Conservation (phyloP, 2,329 filamentous ascomycete genomes). For the Pseudogymnoascus sp. region DNA sequence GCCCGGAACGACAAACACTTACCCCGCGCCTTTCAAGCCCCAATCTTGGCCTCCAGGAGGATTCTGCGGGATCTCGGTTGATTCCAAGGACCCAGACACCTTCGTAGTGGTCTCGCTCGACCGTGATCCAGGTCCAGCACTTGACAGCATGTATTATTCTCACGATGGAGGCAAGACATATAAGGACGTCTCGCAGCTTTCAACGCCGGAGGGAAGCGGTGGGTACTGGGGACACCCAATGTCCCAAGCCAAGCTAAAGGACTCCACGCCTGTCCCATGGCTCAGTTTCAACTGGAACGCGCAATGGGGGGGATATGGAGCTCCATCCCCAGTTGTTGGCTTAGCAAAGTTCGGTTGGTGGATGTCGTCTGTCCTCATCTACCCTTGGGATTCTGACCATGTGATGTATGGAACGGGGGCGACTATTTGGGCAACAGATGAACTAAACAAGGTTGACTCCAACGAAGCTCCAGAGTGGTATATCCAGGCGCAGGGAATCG, state of each 20-base stretch:
- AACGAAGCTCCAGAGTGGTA: slow-evolving; percentile 13
- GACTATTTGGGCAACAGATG: background rate
- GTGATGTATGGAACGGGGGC: background rate
- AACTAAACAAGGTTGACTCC: slow-evolving; percentile 10
- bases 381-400: background rate
- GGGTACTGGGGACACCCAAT: slow-evolving; percentile 16
- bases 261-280: slow-evolving; percentile 15
- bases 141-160: slow-evolving; percentile 15
- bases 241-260: slow-evolving; percentile 14
- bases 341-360: slow-evolving; percentile 6
- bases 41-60: slow-evolving; percentile 15
- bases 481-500: slow-evolving; percentile 21
- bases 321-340: slow-evolving; percentile 17
- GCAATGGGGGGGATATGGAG: slow-evolving; percentile 15
- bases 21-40: slow-evolving; percentile 12
- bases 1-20: slow-evolving; percentile 9
- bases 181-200: slow-evolving; percentile 15
- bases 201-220: slow-evolving; percentile 9
- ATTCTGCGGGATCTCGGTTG: slow-evolving; percentile 13
- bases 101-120: slow-evolving; percentile 14
- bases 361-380: slow-evolving; percentile 2
- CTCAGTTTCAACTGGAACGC: slow-evolving; percentile 14
- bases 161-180: slow-evolving; percentile 13
- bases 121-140: slow-evolving; percentile 15
- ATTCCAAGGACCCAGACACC: slow-evolving; percentile 13